Base-by-base conservation (phyloP, 495 filamentous ascomycete species). In the Lasiosphaeriaceae sp. region DNA sequence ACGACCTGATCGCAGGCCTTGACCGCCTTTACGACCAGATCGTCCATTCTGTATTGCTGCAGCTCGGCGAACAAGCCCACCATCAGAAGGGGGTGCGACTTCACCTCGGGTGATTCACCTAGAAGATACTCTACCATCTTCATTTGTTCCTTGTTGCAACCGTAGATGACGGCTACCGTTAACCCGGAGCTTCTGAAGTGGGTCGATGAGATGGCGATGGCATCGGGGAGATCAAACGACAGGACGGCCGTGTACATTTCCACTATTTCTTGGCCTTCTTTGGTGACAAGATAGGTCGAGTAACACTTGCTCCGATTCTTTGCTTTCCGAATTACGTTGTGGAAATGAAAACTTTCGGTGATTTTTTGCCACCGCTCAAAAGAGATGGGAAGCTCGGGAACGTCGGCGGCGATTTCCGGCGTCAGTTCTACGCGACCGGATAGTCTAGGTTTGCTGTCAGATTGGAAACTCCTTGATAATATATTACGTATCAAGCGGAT, bases 11-110 rank as follows among this genome's bases (percentile, higher is more conserved):
- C 54, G 17, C 35, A 17, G 2, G 39, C 29, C 2, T 7, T 20
- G 4, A 21, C 23, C n/a, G 26, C 19, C 1, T 35, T n/a, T 5
- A 20, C 1, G 1, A 62, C 31, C 11, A 62, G 20, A 1, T 20
- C 21, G 16, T 52, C 17, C 11, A 62, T 29, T 8, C 55, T 47
- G 23, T 62, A 31, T 4, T 43, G 47, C 41, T 62, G 55, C 1
- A 62, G 60, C 45, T 59, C 60, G 22, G 55, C 60, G 37, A 62
- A 62, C 2, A 62, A 21, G 0, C 60, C 60, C 0, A 50, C 23
- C 43, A 58, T 55, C 2, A 62, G 55, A 5, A 56, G 20, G 1
- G 60, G 56, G 19, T 62, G 55, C 2, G 37, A n/a, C 14, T 22
- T 41, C 3, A 62, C 60, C 44, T 56, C 60, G 2, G 56, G 56